phyloP scores from a whole-genome alignment of 129 eudicot species.

The Arctium minus region DNA sequence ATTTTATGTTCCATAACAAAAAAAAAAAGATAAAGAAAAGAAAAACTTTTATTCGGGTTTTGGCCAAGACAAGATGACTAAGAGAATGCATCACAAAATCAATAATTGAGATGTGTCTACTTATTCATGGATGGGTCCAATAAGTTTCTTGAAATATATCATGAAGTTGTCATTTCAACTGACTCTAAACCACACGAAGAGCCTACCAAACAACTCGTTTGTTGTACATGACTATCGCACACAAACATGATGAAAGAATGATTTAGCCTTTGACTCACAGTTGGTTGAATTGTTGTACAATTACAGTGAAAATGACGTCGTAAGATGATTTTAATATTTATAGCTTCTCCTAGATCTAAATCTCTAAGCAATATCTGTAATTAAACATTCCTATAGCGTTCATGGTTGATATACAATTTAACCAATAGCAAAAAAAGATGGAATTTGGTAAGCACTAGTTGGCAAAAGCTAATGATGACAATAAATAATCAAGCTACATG shows the following conservation, averaged over 20 bases:
- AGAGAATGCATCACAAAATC: background rate
- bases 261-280: background rate
- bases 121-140: constrained; percentile 23
- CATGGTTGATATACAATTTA: background rate
- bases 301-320: background rate
- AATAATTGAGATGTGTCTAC: constrained; percentile 12
- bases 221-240: no score
- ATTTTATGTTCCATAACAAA: background rate
- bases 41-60: background rate
- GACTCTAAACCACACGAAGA: constrained; percentile 9
- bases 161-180: constrained; percentile 22
- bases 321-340: background rate
- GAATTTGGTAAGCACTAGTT: no score
- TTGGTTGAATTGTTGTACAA: background rate
- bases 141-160: constrained; percentile 8
- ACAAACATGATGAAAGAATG: background rate
- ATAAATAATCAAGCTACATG: background rate
- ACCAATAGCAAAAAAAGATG: no score
- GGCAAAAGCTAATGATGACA: background rate
- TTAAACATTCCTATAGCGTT: background rate
- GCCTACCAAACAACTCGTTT: no score
- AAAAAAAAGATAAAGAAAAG: background rate
- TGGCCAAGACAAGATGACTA: constrained; percentile 10
- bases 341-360: background rate
- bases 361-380: background rate